Conservation (phyloP, 257 asterid species). For the Sherardia arvensis region DNA sequence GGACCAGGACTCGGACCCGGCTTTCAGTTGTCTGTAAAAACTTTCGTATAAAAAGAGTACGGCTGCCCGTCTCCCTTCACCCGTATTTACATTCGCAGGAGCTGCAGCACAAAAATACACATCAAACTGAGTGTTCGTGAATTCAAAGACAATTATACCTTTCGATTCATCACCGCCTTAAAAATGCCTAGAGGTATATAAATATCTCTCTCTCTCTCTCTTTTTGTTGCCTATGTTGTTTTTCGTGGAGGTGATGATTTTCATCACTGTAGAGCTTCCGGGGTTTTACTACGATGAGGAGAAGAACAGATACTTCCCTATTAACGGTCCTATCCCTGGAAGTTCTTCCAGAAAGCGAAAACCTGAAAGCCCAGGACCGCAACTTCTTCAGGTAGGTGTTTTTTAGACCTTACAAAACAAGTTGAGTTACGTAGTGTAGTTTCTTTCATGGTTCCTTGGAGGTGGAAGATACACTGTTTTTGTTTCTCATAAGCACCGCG, state of each 20-base stretch:
- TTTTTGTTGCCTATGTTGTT: neutral
- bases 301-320: conserved; percentile 81
- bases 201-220: neutral
- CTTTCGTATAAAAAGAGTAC: neutral
- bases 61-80: neutral
- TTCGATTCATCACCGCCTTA: neutral
- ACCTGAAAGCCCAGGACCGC: conserved; percentile 2
- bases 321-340: conserved; percentile 70
- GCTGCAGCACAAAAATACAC: neutral
- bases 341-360: conserved; percentile 54
- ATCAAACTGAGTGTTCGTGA: neutral
- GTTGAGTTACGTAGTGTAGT: neutral
- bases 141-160: neutral
- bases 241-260: neutral
- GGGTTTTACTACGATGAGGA: conserved; percentile 74
- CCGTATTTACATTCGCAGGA: neutral
- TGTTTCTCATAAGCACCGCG: neutral
- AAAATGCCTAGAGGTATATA: conserved; percentile 8
- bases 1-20: conserved; percentile 5
- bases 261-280: conserved; percentile 53
- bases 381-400: conserved; percentile 25
- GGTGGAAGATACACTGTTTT: neutral
- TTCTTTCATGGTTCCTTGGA: neutral
- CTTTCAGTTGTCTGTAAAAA: neutral
- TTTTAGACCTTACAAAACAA: neutral